Conservation (phyloP, 108 stramenopile species). For the Pelagomonas calceolata region DNA sequence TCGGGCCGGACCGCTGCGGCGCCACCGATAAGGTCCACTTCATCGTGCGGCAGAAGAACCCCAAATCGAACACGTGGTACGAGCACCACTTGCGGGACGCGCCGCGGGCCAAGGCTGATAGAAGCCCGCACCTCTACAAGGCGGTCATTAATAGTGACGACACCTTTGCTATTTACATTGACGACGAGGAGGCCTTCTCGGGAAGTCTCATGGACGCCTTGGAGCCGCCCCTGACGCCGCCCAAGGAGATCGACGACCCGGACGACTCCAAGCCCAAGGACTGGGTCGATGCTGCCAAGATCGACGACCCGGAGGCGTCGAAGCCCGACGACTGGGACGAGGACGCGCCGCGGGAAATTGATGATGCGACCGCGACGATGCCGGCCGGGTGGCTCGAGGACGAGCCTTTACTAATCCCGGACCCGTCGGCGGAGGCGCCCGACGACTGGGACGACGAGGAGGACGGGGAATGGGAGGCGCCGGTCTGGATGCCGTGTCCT, state of each 20-base stretch:
- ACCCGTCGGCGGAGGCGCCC: constrained; percentile 83
- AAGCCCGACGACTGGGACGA: constrained; percentile 97
- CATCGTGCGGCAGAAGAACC: constrained; percentile 79
- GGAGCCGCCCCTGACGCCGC: constrained; percentile 33
- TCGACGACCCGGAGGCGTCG: constrained; percentile 80
- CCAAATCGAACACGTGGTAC: constrained; percentile 52
- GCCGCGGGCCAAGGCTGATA: constrained; percentile 64
- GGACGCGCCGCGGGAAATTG: constrained; percentile 51
- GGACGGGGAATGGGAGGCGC: constrained; percentile 72
- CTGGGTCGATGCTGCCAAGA: constrained; percentile 90
- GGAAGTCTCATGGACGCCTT: constrained; percentile 92
- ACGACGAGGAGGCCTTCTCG: constrained; percentile 78
- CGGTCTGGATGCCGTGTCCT: too few relatives aligned
- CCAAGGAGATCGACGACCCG: constrained; percentile 84
- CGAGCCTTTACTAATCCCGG: constrained; percentile 38
- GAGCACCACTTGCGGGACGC: constrained; percentile 79
- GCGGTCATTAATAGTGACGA: constrained; percentile 80
- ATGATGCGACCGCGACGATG: background rate
- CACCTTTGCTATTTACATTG: constrained; percentile 91
- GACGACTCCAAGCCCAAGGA: constrained; percentile 81
- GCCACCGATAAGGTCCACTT: constrained; percentile 86
- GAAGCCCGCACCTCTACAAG: constrained; percentile 89
- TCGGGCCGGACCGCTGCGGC: constrained; percentile 98
- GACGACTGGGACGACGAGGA: constrained; percentile 99
- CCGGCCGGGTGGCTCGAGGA: constrained; percentile 3